Evolutionary conservation across 495 filamentous ascomycete genomes (phyloP).

Genomic region (Barbatosphaeria neglecta): DNA sequence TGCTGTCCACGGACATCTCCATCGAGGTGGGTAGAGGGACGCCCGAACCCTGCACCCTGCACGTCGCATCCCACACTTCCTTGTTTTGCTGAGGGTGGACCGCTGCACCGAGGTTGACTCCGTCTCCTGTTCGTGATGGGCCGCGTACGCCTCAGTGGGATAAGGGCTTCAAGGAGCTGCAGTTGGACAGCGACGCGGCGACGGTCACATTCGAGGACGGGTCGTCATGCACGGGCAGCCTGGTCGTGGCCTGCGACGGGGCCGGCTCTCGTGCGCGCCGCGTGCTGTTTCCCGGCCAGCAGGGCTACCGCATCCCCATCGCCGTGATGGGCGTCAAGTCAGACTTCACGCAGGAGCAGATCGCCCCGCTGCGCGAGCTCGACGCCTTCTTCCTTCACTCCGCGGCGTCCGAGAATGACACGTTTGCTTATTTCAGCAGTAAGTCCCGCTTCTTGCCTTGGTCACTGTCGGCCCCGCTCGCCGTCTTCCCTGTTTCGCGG

Average conservation of each 20-base stretch:
- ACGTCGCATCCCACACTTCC: no score
- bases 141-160: conserved; percentile 14
- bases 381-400: conserved; percentile 54
- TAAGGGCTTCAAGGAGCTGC: conserved; percentile 9
- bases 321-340: conserved; percentile 17
- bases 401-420: conserved; percentile 40
- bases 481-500: not conserved
- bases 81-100: no score
- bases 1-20: conserved; percentile 37
- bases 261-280: conserved; percentile 14
- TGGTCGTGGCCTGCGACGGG: conserved; percentile 22
- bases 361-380: conserved; percentile 21
- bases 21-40: conserved; percentile 23
- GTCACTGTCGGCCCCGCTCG: not conserved
- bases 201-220: conserved; percentile 19
- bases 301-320: conserved; percentile 14
- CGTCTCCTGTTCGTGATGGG: no score
- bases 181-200: conserved; percentile 9
- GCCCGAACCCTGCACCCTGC: no score
- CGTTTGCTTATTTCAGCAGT: conserved; percentile 31
- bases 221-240: conserved; percentile 7
- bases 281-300: conserved; percentile 10
- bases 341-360: conserved; percentile 15
- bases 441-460: conserved; percentile 1
- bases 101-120: no score